Percentiles rank a stretch among this genome's conserved stretches.
phyloP scores from a whole-genome alignment of 2,329 filamentous ascomycete genomes.

The Venturia aucupariae region DNA sequence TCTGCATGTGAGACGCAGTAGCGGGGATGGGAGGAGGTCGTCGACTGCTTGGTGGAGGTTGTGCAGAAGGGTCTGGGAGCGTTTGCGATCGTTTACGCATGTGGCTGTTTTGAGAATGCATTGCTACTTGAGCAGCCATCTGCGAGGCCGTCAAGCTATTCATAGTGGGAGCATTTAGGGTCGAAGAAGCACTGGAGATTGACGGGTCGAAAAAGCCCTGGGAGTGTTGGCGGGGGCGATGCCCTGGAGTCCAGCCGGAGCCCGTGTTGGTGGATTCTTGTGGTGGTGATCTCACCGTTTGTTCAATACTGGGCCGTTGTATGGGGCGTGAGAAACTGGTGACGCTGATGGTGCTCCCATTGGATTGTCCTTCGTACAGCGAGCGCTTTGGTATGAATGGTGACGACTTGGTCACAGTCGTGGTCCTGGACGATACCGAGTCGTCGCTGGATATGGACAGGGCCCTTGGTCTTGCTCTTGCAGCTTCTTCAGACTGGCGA shows the following conservation, averaged over 20 bases:
- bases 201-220: conserved; percentile 70
- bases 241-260: conserved; percentile 28
- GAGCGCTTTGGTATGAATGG: conserved; percentile 11
- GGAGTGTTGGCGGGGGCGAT: conserved; percentile 57
- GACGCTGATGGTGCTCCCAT: conserved; percentile 2
- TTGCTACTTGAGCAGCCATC: conserved; percentile 68
- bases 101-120: conserved; percentile 51
- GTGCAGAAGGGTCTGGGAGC: conserved; percentile 45
- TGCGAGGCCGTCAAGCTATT: conserved; percentile 54
- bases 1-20: conserved; percentile 8
- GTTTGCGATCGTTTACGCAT: conserved; percentile 65
- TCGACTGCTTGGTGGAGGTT: conserved; percentile 13
- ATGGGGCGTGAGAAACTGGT: conserved; percentile 12
- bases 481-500: neutral
- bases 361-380: conserved; percentile 9
- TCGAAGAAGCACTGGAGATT: conserved; percentile 52
- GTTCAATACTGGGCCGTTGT: conserved; percentile 6
- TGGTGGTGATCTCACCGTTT: neutral
- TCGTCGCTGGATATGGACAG: neutral
- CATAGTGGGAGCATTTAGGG: conserved; percentile 38
- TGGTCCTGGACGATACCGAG: conserved; percentile 10
- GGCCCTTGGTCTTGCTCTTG: neutral
- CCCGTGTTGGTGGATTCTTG: neutral
- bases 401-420: neutral
- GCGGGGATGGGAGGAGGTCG: conserved; percentile 8